Evolutionary conservation across 257 asterid species (phyloP), one percentile per base, ranked within the genome.

Genomic region (Oldenlandia corymbosa): DNA sequence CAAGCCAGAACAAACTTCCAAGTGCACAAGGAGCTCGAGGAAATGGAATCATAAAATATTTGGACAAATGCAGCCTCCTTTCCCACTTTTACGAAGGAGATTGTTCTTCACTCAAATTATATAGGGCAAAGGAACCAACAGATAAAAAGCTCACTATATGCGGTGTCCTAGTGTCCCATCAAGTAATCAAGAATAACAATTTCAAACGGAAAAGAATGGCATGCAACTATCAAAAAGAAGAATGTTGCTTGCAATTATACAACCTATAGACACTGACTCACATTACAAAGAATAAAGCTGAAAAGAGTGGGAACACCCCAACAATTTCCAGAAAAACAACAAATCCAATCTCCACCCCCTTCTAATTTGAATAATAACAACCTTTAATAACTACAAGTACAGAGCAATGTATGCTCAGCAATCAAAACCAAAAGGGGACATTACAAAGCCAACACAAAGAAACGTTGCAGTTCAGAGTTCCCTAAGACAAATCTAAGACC

Each of bases 51-150:
- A 39, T 1, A 47, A 55, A 17, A 49, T 73, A 62, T 73, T n/a
- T 21, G 69, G 61, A 62, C 42, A 50, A 73, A 47, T 66, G 82
- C 58, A 77, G 76, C 73, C 79, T 69, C 68, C 73, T 61, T n/a
- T 73, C 50, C 68, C 51, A 30, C 76, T 69, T 70, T 27, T 21
- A 58, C 68, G 64, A 45, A 69, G 73, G 71, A 77, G 74, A 73
- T 58, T 77, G 76, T 73, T 73, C 79, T 66, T 77, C 76, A 58
- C 66, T 67, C 76, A 45, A 11, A 1, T 66, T 45, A 4, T 77
- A 55, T 69, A 50, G 76, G 81, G 66, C 73, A 62, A 21, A n/a
- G 45, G 73, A 50, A 49, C 68, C 65, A 48, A 27, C 78, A 76
- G 66, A 73, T 60, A 69, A 43, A 65, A 26, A 31, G 55, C 74